Percentiles rank a stretch among this genome's conserved stretches.
Conservation (phyloP, 768 basidiomycete genomes). For the Russula vinacea region DNA sequence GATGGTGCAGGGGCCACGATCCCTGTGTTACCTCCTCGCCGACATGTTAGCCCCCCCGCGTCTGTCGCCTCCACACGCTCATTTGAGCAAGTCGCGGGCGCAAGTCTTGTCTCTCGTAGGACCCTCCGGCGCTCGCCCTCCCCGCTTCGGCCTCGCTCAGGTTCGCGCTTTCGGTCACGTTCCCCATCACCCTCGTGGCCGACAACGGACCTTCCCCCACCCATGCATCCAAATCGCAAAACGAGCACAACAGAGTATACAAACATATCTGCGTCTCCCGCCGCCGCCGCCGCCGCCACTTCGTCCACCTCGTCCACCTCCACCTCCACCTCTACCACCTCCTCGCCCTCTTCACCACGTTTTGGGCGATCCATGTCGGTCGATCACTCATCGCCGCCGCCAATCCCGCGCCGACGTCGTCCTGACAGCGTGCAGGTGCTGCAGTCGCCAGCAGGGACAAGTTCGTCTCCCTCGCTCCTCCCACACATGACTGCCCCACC, state of each 20-base stretch:
- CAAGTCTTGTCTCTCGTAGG: conserved; percentile 30
- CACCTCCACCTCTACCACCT: not conserved
- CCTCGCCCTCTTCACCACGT: conserved; percentile 37
- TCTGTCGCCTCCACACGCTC: conserved; percentile 40
- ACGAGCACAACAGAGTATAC: conserved; percentile 25
- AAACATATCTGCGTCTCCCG: not conserved
- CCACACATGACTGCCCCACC: conserved; percentile 17
- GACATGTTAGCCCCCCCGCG: conserved; percentile 36
- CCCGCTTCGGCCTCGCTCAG: conserved; percentile 10
- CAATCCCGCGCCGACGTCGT: conserved; percentile 45
- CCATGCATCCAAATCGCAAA: conserved; percentile 57
- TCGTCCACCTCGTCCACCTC: conserved; percentile 8
- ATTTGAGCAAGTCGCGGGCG: conserved; percentile 45
- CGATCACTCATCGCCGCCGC: conserved; percentile 44
- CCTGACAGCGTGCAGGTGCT: conserved; percentile 63
- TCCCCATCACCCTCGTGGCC: conserved; percentile 39
- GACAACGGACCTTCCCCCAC: conserved; percentile 40
- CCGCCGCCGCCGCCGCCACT: not conserved
- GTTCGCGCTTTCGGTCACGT: conserved; percentile 7
- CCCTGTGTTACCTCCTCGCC: conserved; percentile 41
- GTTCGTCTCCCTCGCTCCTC: not conserved
- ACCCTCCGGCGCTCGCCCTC: conserved; percentile 14
- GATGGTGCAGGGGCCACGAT: conserved; percentile 32
- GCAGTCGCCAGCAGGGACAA: conserved; percentile 12
- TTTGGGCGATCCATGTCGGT: conserved; percentile 55